Base-by-base conservation (phyloP, 2,329 filamentous ascomycete species). In the Cercospora zeae-maydis region DNA sequence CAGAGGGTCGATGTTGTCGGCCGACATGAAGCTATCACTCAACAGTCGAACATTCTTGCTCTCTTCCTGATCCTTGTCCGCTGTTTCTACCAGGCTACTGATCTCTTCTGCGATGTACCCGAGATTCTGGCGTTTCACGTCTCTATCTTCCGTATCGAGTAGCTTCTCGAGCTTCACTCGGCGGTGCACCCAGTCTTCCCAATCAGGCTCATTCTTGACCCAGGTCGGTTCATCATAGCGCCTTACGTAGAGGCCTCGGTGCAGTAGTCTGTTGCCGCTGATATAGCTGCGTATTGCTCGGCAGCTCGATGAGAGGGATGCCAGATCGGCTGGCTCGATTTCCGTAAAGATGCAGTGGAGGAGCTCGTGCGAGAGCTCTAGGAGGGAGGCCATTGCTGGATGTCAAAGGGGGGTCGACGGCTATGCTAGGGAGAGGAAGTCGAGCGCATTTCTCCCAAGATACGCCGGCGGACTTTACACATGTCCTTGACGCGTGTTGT, bases 241-340 rank as follows among this genome's bases (percentile, higher is more conserved):
- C 14, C 78, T 78, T 3, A 87, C 74, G 72, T 90, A 92, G 6
- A 90, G 77, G 21, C 83, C 81, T 63, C 84, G 86, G 74, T 82
- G 88, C 11, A 92, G 76, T 8, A 83, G 77, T 14, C 75, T 73
- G 72, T 92, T 90, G 47, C 78, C 80, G 54, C 77, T 79, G 58
- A 89, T 79, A 65, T 85, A 84, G 34, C 77, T 74, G 63, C 83
- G 75, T 52, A 92, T 76, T 10, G 70, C 73, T 16, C 76, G 79
- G 72, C 84, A 89, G 52, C 82, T 82, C 63, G 73, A 75, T 37
- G 81, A 79, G 49, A 89, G 71, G 7, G 75, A 72, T 1, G 80
- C 78, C 8, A 91, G 75, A 65, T 90, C 87, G 42, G 75, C 73
- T 1, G 86, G 84, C 30, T 83, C 75, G 37, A 88, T 79, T 67